Evolutionary conservation across 768 basidiomycete genomes (phyloP), one percentile per base, ranked within the genome.

Genomic region (Tricholoma sp.): DNA sequence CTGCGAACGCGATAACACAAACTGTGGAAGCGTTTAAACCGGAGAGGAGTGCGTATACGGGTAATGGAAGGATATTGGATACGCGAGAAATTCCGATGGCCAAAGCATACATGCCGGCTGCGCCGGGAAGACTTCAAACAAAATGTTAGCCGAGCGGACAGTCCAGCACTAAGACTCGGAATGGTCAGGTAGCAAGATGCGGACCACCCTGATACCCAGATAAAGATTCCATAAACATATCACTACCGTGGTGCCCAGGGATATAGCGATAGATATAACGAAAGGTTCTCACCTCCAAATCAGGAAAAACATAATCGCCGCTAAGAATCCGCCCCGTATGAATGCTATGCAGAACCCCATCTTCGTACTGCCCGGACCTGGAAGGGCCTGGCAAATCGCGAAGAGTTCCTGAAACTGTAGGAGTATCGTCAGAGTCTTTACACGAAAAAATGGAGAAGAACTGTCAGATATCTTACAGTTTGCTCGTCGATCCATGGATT

Each of bases 11-110:
- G 54, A 83, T 79, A 8, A 83, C 65, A 0, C 81, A 82, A 4
- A 83, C 82, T 0, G 79, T 79, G 3, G 81, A 74, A 1, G 80
- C 78, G 60, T 84, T 83, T 18, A 84, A 63, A 2, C 82, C 82
- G 0, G 79, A 77, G 8, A 84, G 70, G 10, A 82, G 66, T 16
- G 77, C 78, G 55, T 79, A 78, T n/a, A 76, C 80, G 19, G 76
- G 70, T 3, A 64, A 63, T 3, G 82, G 82, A 1, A 83, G 74
- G 2, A 60, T 66, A 22, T 72, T 69, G 21, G 71, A 69, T n/a
- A 83, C 73, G 5, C 62, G 67, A 39, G 70, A 68, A 7, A 83
- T 73, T 14, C 73, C 81, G 1, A 79, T 66, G 1, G 74, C 74
- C 7, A 82, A 64, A 18, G 66, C 74, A 24, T 73, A 77, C 80